Evolutionary conservation across 2,329 filamentous ascomycete species (phyloP), one percentile per base, ranked within the genome.

Genomic region (Blumeria hordei): DNA sequence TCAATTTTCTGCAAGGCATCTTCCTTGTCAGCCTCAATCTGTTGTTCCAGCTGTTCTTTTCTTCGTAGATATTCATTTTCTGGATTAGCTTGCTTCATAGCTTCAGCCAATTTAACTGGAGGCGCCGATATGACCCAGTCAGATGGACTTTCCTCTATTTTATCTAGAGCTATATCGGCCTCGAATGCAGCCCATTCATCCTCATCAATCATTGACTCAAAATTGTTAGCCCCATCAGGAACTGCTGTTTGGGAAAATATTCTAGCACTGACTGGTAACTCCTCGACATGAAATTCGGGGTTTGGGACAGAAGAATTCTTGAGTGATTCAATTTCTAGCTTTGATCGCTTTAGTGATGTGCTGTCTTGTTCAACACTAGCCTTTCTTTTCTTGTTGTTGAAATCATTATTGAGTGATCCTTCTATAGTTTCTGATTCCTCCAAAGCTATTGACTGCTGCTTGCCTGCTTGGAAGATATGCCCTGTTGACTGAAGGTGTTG

Each of bases 151-250:
- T 68, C 62, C 1, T 63, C 63, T 33, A 65, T 61, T 28, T 70
- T 64, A 34, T 70, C 68, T 16, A 64, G 64, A 7, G 79, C 82
- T 55, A 94, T 80, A 55, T 94, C 85, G 2, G 84, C 83, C 65
- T 94, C 83, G 64, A 94, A 93, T 8, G 85, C 85, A 1, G 85
- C 83, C 84, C 85, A 92, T 67, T 92, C 85, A 55, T 81, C 78
- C 63, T 94, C 85, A 64, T 88, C 79, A 8, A 85, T 69, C 43
- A 69, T 68, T 12, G 57, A 49, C 9, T 51, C 56, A 0, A 65
- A 62, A 5, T 60, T 64, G 39, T 71, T 69, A 6, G 67, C 64
- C 55, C 63, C 65, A 6, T 58, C 67, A 6, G 78, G 78, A 3
- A 78, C 81, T 2, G 78, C 77, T 1, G 78, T 78, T 39, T 78